A percentile compares a stretch with the other conserved stretches of the same genome.
phyloP scores from a whole-genome alignment of 768 basidiomycete species.

The Boletus sensibilis region DNA sequence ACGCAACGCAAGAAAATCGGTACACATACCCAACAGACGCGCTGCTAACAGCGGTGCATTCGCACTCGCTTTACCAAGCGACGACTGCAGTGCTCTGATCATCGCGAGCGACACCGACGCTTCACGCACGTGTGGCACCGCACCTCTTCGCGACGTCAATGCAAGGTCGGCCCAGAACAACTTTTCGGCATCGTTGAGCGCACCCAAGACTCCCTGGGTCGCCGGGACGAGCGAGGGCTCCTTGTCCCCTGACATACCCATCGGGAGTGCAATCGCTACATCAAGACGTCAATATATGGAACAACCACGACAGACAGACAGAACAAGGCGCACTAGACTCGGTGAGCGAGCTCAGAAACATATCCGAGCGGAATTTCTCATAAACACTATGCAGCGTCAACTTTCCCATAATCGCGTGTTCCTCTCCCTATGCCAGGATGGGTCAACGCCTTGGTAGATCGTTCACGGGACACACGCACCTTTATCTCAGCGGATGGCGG shows the following conservation, averaged over 20 bases:
- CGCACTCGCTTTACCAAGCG: conserved; percentile 60
- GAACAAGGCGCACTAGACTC: conserved; percentile 73
- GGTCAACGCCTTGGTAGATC: neutral
- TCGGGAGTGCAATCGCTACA: conserved; percentile 78
- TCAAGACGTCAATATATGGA: conserved; percentile 8
- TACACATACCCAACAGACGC: conserved; percentile 55
- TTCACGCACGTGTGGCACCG: conserved; percentile 70
- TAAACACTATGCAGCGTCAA: conserved; percentile 79
- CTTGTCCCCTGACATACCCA: conserved; percentile 62
- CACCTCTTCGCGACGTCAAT: conserved; percentile 55
- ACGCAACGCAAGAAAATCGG: neutral
- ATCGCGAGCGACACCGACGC: conserved; percentile 68
- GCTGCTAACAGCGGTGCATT: conserved; percentile 56
- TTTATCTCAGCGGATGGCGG: conserved; percentile 58
- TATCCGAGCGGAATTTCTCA: conserved; percentile 75
- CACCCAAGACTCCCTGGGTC: conserved; percentile 55
- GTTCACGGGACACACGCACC: conserved; percentile 35
- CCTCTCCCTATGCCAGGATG: conserved; percentile 57
- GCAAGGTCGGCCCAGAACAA: conserved; percentile 66
- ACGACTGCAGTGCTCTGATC: conserved; percentile 75
- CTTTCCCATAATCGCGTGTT: conserved; percentile 70
- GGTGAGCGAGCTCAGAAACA: conserved; percentile 84
- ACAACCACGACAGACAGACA: neutral
- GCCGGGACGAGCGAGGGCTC: conserved; percentile 40
- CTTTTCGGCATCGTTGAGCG: conserved; percentile 66